Percentiles rank a stretch among this genome's conserved stretches.
These are phyloP conservation scores for Narthecium ossifragum DNA, from an alignment of 106 monocot species.

Conservation along the genomic window DNA sequence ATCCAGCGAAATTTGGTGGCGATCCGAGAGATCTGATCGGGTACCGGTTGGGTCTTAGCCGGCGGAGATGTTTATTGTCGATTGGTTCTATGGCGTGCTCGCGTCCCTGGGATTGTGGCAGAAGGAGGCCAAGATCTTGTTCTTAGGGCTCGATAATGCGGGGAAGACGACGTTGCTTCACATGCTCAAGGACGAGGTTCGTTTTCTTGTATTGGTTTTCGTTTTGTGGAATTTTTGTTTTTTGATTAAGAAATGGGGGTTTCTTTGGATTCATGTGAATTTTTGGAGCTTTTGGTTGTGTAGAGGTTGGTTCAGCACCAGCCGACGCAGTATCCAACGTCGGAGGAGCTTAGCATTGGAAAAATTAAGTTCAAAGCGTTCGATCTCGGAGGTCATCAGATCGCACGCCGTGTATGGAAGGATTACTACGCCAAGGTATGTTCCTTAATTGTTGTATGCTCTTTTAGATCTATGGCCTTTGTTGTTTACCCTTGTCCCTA, in stretches of 20 bases:
- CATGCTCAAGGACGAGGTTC: constrained; percentile 81
- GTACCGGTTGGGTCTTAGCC: neutral
- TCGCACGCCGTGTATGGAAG: constrained; percentile 82
- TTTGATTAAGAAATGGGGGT: neutral
- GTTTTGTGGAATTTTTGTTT: neutral
- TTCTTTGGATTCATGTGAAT: neutral
- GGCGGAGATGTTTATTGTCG: constrained; percentile 36
- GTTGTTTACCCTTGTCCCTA: too few relatives aligned
- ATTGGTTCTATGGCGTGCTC: constrained; percentile 73
- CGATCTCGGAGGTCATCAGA: constrained; percentile 79
- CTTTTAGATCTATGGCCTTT: too few relatives aligned
- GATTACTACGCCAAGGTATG: constrained; percentile 79
- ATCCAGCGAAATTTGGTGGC: neutral
- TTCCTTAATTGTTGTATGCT: neutral
- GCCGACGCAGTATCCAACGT: constrained; percentile 72
- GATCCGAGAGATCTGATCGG: neutral
- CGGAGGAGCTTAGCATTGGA: constrained; percentile 70
- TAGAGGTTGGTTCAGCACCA: constrained; percentile 73
- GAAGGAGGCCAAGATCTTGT: constrained; percentile 78
- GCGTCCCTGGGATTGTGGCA: constrained; percentile 76
- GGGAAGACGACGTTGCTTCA: constrained; percentile 72
- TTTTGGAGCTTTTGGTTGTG: neutral
- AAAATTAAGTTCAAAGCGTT: constrained; percentile 84
- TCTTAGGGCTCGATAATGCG: constrained; percentile 68
- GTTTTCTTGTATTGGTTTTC: neutral